These are phyloP conservation scores for Soucietia sequanensis DNA, from an alignment of 805 yeast genomes.

Conservation along the genomic window DNA sequence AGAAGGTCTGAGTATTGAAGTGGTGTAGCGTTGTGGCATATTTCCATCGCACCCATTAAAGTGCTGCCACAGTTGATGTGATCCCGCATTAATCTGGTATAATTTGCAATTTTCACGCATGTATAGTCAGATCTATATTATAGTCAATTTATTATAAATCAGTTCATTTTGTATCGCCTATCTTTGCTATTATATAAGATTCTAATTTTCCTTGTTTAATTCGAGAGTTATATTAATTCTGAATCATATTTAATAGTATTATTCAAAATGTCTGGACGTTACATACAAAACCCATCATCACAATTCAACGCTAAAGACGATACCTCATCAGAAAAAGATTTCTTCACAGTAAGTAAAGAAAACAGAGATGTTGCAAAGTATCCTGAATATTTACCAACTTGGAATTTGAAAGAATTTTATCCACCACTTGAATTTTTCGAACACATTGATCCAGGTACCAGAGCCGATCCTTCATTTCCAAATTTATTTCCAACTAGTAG, in stretches of 20 bases:
- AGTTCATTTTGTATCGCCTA: neutral
- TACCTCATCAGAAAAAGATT: constrained; percentile 7
- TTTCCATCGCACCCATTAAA: no score
- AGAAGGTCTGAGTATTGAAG: no score
- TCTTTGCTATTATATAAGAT: no score
- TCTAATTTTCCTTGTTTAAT: no score
- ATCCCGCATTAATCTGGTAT: no score
- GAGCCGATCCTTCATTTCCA: constrained; percentile 54
- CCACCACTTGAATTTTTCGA: constrained; percentile 53
- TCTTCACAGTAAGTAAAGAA: constrained; percentile 11
- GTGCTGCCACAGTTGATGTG: no score
- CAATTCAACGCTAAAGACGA: neutral
- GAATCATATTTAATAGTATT: no score
- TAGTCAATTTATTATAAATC: no score
- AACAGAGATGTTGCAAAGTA: constrained; percentile 15
- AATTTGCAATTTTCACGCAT: no score
- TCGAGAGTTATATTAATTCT: no score
- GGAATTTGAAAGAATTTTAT: constrained; percentile 40
- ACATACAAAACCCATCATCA: constrained; percentile 1
- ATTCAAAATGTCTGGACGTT: constrained; percentile 1
- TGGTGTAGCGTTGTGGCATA: no score
- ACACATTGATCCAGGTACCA: constrained; percentile 55
- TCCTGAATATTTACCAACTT: constrained; percentile 29
- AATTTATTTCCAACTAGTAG: constrained; percentile 44
- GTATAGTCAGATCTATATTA: no score